phyloP scores from a whole-genome alignment of 2,329 filamentous ascomycete species.

The Pseudogymnoascus sp. region DNA sequence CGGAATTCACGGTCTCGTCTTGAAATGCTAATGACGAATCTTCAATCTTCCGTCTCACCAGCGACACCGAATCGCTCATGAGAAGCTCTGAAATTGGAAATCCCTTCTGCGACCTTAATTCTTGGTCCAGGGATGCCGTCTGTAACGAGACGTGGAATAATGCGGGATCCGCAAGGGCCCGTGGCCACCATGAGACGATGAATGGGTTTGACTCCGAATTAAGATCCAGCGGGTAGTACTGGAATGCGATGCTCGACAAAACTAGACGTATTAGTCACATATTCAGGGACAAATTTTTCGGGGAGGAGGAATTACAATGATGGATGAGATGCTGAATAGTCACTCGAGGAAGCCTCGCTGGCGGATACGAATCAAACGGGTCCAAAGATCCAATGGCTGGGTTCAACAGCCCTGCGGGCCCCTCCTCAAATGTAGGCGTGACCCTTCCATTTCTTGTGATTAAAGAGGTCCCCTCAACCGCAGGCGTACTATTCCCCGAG shows the following conservation, averaged over 20 bases:
- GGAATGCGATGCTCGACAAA: constrained; percentile 50
- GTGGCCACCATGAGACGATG: constrained; percentile 53
- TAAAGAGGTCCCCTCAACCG: background rate
- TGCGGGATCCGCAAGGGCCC: constrained; percentile 48
- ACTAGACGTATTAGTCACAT: constrained; percentile 34
- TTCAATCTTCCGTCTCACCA: constrained; percentile 45
- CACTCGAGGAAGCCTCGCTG: constrained; percentile 43
- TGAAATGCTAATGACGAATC: constrained; percentile 41
- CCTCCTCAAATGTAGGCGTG: background rate
- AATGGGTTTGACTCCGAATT: constrained; percentile 49
- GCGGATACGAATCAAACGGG: constrained; percentile 51
- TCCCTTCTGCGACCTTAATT: constrained; percentile 44
- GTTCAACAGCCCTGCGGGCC: constrained; percentile 6
- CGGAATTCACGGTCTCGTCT: constrained; percentile 50
- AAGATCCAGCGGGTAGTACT: constrained; percentile 53
- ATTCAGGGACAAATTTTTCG: background rate
- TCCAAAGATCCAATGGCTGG: constrained; percentile 38
- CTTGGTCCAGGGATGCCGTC: constrained; percentile 51
- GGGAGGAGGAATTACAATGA: constrained; percentile 38
- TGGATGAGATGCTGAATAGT: constrained; percentile 51
- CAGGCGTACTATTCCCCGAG: constrained; percentile 13
- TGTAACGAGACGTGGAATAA: constrained; percentile 54
- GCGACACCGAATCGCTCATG: constrained; percentile 49
- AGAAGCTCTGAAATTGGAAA: constrained; percentile 48
- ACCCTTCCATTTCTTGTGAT: background rate